Evolutionary conservation across 176 grass and related monocot genomes (phyloP).

Genomic region (Urochloa ruziziensis): DNA sequence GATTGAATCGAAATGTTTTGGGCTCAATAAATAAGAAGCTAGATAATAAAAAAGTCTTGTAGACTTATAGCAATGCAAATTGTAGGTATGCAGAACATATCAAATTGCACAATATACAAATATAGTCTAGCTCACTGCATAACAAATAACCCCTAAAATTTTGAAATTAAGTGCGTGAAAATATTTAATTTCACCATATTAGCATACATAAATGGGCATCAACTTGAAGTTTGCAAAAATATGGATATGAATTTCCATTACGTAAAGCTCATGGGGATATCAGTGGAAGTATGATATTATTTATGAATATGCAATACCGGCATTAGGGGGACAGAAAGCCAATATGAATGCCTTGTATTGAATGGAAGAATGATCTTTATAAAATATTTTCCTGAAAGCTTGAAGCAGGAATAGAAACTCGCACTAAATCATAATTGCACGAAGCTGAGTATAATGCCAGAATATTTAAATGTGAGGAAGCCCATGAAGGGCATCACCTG

Average conservation of each 20-base stretch:
- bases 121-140: background rate
- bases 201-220: background rate
- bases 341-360: background rate
- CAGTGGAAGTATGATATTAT: background rate
- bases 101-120: too few relatives aligned
- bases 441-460: background rate
- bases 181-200: background rate
- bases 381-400: background rate
- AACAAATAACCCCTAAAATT: background rate
- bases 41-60: background rate
- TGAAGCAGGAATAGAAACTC: background rate
- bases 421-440: background rate
- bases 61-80: too few relatives aligned
- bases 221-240: background rate
- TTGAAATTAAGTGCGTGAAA: background rate
- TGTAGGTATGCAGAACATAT: too few relatives aligned
- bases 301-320: background rate
- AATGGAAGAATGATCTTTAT: too few relatives aligned
- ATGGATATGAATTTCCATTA: too few relatives aligned
- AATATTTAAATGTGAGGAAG: background rate
- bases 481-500: too few relatives aligned
- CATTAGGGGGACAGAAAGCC: background rate
- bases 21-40: too few relatives aligned
- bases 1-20: too few relatives aligned
- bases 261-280: background rate